Base-by-base conservation (phyloP, 352 stramenopile genomes). In the Thalassiosira hispida region DNA sequence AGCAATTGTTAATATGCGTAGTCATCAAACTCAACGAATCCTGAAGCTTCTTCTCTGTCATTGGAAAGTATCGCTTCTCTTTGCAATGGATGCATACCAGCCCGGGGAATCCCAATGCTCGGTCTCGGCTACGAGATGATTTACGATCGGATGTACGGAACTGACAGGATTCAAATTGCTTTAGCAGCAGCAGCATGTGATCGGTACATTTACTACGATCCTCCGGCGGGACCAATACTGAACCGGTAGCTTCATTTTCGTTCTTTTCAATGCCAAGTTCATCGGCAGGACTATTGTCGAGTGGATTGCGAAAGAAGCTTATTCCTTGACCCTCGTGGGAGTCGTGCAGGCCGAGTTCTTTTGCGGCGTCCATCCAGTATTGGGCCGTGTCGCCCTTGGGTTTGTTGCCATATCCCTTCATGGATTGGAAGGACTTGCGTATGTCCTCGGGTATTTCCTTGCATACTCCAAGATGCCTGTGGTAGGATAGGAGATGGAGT, bases 361-460 rank as follows among this genome's bases (percentile, higher is more conserved):
- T 70, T 14, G 80, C 85, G n/a, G 85, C 75, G 64, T 93, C 87
- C 23, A 90, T 76, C 85, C 88, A 93, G 53, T 91, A 93, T 57
- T 91, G 78, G 35, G 82, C 73, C n/a, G 81, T 76, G 52, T 92
- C 84, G 31, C 81, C 85, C 49, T 67, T 72, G 49, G 73, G 60
- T 29, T 90, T 91, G 31, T 81, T 22, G 9, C 77, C 84, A 63
- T 89, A 86, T 14, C 78, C 83, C 40, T 83, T 78, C 12, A 91
- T 64, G 40, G 80, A 87, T 27, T 77, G 73, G 40, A 92, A 87
- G 9, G 75, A 86, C 35, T 85, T 76, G 33, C 80, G 84, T 23
- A 74, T 71, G n/a, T 91, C 69, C 22, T 81, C 78, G 12, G 85
- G 73, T 31, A 93, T 89, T 29, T 81, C 74, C 42, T 47, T 65